Conservation (phyloP, 768 basidiomycete species). For the Pleurotus giganteus region DNA sequence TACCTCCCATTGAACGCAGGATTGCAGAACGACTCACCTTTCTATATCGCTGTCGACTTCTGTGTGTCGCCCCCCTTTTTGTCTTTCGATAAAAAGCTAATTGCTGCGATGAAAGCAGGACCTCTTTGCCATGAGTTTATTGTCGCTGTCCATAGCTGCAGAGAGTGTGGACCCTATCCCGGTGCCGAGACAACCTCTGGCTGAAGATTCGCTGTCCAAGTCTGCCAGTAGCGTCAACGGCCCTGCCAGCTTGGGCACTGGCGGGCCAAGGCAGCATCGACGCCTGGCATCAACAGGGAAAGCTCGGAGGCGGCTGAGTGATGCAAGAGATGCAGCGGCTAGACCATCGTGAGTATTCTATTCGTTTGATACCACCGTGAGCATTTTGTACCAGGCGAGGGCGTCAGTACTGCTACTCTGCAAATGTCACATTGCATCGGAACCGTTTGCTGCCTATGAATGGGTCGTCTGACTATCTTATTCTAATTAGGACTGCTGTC, state of each 20-base stretch:
- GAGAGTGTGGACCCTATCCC: constrained; percentile 48
- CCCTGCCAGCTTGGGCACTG: constrained; percentile 24
- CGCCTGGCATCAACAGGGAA: constrained; percentile 71
- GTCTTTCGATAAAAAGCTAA: not conserved
- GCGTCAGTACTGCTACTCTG: too few species aligned
- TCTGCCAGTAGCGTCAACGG: constrained; percentile 13
- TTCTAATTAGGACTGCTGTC: constrained; percentile 28
- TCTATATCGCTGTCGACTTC: constrained; percentile 6
- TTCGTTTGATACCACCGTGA: constrained; percentile 10
- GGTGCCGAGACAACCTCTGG: constrained; percentile 18
- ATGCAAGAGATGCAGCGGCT: constrained; percentile 74
- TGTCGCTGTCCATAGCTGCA: constrained; percentile 69
- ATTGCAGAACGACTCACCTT: constrained; percentile 7
- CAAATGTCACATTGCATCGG: too few species aligned
- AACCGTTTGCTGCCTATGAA: too few species aligned
- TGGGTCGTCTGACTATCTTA: not conserved
- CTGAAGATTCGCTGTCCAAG: constrained; percentile 10
- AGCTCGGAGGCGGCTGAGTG: constrained; percentile 68
- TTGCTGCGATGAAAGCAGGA: constrained; percentile 6
- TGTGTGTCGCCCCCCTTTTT: not conserved
- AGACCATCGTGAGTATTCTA: constrained; percentile 72
- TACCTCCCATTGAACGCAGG: not conserved
- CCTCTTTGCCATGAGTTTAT: constrained; percentile 40
- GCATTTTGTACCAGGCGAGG: too few species aligned
- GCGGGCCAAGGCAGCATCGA: constrained; percentile 54